Evolutionary conservation across 768 basidiomycete genomes (phyloP), one percentile per base, ranked within the genome.

Genomic region (Asterophora lycoperdoides): DNA sequence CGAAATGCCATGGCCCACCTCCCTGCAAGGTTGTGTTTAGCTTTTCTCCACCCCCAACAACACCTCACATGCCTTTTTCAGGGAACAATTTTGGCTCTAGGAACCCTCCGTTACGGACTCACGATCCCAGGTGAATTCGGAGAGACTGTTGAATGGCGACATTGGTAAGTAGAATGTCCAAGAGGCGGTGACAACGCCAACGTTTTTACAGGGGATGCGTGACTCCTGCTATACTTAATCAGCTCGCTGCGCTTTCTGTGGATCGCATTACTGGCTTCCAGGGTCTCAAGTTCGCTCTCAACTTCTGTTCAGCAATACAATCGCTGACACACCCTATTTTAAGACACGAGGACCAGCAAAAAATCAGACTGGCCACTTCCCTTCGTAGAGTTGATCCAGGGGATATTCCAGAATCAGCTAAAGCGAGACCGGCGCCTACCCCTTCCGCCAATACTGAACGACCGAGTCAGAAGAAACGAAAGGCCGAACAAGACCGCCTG

Each of bases 91-190:
- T 77, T 90, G 33, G 65, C 71, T n/a, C 62, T 71, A 13, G 84
- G 83, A 2, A 72, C 71, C 14, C 65, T 90, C 49, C 69, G 88
- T n/a, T 88, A 89, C 56, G 88, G 88, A 0, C 66, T 70, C 44
- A 73, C 73, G 5, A 64, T 63, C 6, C 58, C 59, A 8, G 68
- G 62, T 15, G 64, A 73, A 33, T 79, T 73, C 43, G 80, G 84
- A 40, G 83, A 86, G 62, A 77, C 73, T 0, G 79, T 89, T 3
- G 73, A 81, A 58, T 90, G 89, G 89, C 71, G 79, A 35, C 88
- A 90, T 56, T 90, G 88, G 86, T 86, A 65, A 57, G 71, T 50
- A 17, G 35, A 30, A 38, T 40, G 20, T 33, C 20, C 51, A 33
- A 33, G 29, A 26, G 29, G 15, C 50, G 29, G 6, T 17, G 14